Evolutionary conservation across 2,329 filamentous ascomycete genomes (phyloP), one percentile per base, ranked within the genome.

Genomic region (Pseudofabraea citricarpa): DNA sequence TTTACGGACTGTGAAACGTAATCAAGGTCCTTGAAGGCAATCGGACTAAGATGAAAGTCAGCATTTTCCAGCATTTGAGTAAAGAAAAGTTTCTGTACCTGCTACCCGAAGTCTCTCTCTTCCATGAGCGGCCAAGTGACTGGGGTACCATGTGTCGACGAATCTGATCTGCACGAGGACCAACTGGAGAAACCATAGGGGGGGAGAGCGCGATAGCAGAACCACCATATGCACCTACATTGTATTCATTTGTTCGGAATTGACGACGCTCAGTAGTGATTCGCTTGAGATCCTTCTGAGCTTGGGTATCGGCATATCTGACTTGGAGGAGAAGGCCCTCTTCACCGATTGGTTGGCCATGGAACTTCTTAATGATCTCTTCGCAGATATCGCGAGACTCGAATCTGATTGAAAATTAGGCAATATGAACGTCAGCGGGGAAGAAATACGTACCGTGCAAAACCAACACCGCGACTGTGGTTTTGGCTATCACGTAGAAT

Each of bases 221-320:
- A 47, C 78, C 81, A 48, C 81, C 81, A 55, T 84, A 84, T 33
- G 81, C 81, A 46, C 81, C 79, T 48, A 83, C 82, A 57, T 90
- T 90, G 69, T 97, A 97, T 71, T 97, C 93, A 45, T 93, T 93
- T 46, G 91, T 93, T 47, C 93, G 88, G 70, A 95, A 97, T 60
- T 95, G 89, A 48, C 93, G 90, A 45, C 90, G 88, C 63, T 95
- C 90, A 23, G 93, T 90, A 32, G 91, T 97, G 62, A 96, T 86
- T 52, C 93, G 86, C 76, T 98, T 98, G 55, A 98, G 76, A 62
- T 93, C 82, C 51, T 98, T 98, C 67, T 98, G 93, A 50, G 91
- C 87, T 43, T 93, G 88, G 27, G 93, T 98, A 61, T 98, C 93
- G 50, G 94, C 91, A 64, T 95, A 98, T 53, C 93, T 90, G 55